Evolutionary conservation across 352 stramenopile genomes (phyloP), one percentile per base, ranked within the genome.

Genomic region (Saprolegnia parasitica): DNA sequence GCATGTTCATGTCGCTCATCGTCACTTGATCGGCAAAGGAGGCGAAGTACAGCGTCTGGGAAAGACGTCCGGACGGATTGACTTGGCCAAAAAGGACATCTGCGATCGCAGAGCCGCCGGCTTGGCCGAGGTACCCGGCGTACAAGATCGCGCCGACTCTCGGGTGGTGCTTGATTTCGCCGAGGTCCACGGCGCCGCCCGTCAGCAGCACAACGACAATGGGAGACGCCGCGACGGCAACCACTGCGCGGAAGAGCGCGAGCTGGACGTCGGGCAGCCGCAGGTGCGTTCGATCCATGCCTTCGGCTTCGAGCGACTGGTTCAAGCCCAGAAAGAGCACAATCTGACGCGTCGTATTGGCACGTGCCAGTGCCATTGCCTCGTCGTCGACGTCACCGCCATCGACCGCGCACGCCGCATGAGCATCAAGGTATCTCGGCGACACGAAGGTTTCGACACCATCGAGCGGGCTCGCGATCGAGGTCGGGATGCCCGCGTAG

Each of bases 1-100:
- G 83, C 89, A 97, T 96, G 77, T 85, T 86, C 86, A 97, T 96
- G 68, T 87, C 93, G 74, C 83, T 90, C 81, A 95, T 94, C 10
- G 83, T 61, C 13, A 96, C 78, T 1, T 70, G 70, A 18, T 87
- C 65, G n/a, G 91, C 75, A 61, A 92, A 95, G 60, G 87, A 81
- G 5, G 84, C 92, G 4, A 77, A 76, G 26, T 94, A 95, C 77
- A 97, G 94, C 8, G 90, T 96, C 45, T 96, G 84, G 0, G 88
- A 84, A 0, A 96, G 75, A 54, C 95, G 92, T 35, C 86, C 90
- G 40, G 83, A 79, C 11, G 88, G 88, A 66, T 90, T 91, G 10
- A 81, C 71, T 20, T 89, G 78, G 8, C 90, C 89, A 67, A 96
- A 95, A 4, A 97, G 76, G 45, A 96, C 75, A 37, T 93, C 84